phyloP scores from a whole-genome alignment of 805 yeast species.

The Priceomyces medius region DNA sequence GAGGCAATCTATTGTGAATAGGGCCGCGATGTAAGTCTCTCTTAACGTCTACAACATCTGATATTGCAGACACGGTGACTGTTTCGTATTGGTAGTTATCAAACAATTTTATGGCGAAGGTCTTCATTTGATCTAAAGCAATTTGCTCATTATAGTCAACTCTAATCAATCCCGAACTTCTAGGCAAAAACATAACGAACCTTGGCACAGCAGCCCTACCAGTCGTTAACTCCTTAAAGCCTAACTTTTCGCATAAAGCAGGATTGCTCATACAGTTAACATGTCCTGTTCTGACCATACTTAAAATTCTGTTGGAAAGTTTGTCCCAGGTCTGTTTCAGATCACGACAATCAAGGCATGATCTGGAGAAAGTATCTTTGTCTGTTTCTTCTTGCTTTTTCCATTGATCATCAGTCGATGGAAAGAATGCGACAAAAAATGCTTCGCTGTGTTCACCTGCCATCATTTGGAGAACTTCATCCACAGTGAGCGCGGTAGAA shows the following conservation, averaged over 20 bases:
- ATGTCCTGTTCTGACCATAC: conserved; percentile 48
- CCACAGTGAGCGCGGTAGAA: conserved; percentile 39
- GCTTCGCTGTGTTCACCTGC: conserved; percentile 54
- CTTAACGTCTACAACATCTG: conserved; percentile 28
- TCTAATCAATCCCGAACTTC: conserved; percentile 44
- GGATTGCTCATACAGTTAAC: conserved; percentile 56
- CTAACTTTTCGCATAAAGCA: conserved; percentile 53
- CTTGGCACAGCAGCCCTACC: conserved; percentile 30
- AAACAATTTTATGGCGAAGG: conserved; percentile 48
- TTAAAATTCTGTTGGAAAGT: conserved; percentile 47
- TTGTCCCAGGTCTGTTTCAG: conserved; percentile 59
- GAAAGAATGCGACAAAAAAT: conserved; percentile 64
- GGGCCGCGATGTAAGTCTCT: conserved; percentile 31
- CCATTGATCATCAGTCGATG: conserved; percentile 47
- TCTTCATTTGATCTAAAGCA: conserved; percentile 30
- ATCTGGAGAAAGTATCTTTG: conserved; percentile 33
- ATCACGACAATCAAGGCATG: conserved; percentile 50
- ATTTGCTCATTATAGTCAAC: conserved; percentile 44
- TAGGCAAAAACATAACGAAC: conserved; percentile 54
- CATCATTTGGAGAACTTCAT: conserved; percentile 46
- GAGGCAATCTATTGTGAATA: conserved; percentile 35
- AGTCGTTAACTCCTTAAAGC: conserved; percentile 34
- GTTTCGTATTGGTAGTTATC: conserved; percentile 45
- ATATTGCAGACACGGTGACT: conserved; percentile 26
- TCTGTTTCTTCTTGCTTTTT: conserved; percentile 27